Evolutionary conservation across 305 asterid genomes (phyloP), one percentile per base, ranked within the genome.

Genomic region (Fraxinus velutina): DNA sequence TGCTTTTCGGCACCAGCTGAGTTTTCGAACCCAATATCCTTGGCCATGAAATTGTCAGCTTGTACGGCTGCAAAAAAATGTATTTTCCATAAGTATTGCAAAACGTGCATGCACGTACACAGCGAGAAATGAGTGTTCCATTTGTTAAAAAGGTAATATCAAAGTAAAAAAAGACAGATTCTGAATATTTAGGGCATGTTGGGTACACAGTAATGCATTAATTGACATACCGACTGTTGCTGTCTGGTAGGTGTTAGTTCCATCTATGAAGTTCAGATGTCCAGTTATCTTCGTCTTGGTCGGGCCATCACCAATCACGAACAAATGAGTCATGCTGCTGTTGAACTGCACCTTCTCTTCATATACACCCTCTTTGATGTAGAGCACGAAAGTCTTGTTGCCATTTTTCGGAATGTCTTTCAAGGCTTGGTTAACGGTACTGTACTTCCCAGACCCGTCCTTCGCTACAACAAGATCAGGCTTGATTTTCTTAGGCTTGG

Each of bases 241-340:
- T 1, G 90, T 77, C 64, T 64, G 68, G 19, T 50, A 88, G 9
- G 89, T 88, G 10, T 50, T 80, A 6, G 72, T 15, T 0, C 87
- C 83, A 8, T 84, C 87, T 1, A 10, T 74, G 33, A 76, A 36
- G 86, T 88, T 86, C 80, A 78, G 57, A 47, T 72, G 75, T 9
- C 89, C 90, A 2, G 82, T 73, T 4, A 89, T 86, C 32, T 39
- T 76, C 3, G 92, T 90, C 50, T 84, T 80, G 6, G 83, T 81
- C 4, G 89, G 89, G 7, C 92, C 92, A 21, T 90, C 92, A 6
- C 92, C 91, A 8, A 90, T 19, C 47, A 88, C 60, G 79, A 86
- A 79, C 1, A 89, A 84, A 6, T 84, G 77, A 73, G 83, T 60
- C 71, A 80, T 44, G 2, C 79, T 10, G 30, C 57, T 86, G 5